phyloP scores from a whole-genome alignment of 305 asterid genomes.

The Stenogyne calaminthoides region DNA sequence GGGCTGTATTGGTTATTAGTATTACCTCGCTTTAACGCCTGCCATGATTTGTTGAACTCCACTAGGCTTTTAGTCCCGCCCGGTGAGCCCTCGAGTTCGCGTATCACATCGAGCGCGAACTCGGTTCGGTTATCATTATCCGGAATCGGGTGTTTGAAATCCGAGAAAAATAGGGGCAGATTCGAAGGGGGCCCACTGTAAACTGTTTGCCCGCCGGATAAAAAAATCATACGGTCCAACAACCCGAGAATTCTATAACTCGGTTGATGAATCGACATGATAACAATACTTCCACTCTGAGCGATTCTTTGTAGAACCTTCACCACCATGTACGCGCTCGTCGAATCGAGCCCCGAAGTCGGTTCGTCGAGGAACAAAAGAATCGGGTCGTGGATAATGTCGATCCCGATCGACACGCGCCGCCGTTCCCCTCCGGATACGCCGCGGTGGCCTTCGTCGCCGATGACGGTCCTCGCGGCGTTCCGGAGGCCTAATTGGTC shows the following conservation, averaged over 20 bases:
- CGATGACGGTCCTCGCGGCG: conserved; percentile 75
- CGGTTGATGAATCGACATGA: conserved; percentile 85
- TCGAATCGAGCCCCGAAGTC: conserved; percentile 77
- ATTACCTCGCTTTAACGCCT: conserved; percentile 35
- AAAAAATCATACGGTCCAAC: conserved; percentile 61
- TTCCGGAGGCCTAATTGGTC: conserved; percentile 70
- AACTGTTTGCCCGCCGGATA: conserved; percentile 71
- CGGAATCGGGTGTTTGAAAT: conserved; percentile 78
- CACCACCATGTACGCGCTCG: conserved; percentile 87
- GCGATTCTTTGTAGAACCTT: conserved; percentile 77
- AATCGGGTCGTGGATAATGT: conserved; percentile 81
- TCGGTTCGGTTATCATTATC: conserved; percentile 66
- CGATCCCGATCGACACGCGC: conserved; percentile 77
- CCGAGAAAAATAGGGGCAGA: conserved; percentile 57
- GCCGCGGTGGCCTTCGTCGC: conserved; percentile 86
- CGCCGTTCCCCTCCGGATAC: conserved; percentile 84
- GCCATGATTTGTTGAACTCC: conserved; percentile 67
- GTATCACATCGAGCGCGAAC: conserved; percentile 70
- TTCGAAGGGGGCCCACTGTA: conserved; percentile 63
- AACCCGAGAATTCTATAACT: conserved; percentile 68
- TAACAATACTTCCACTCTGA: conserved; percentile 75
- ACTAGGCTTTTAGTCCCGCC: conserved; percentile 69
- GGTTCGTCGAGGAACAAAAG: conserved; percentile 73
- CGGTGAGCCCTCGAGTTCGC: conserved; percentile 71
- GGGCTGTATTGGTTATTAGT: not conserved